Evolutionary conservation across 257 asterid species (phyloP).

Genomic region (Petunia secreta): DNA sequence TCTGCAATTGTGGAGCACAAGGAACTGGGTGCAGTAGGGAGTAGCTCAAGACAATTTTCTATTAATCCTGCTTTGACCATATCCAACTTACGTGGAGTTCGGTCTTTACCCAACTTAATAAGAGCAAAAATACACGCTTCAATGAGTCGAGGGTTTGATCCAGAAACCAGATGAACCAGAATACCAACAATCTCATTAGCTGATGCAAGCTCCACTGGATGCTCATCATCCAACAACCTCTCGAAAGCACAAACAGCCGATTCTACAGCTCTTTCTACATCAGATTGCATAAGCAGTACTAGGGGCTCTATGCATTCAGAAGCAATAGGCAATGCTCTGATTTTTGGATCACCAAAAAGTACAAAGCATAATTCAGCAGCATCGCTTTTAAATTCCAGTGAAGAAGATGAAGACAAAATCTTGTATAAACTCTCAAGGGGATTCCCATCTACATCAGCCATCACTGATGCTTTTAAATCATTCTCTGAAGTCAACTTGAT

Average conservation of each 20-base stretch:
- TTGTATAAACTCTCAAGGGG: conserved; percentile 61
- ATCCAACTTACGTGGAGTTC: conserved; percentile 88
- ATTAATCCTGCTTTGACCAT: conserved; percentile 84
- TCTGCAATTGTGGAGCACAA: conserved; percentile 76
- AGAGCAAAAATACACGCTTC: conserved; percentile 83
- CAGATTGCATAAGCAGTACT: conserved; percentile 67
- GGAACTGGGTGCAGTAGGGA: conserved; percentile 70
- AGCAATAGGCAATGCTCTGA: conserved; percentile 58
- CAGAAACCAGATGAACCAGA: conserved; percentile 70
- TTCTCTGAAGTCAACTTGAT: conserved; percentile 64
- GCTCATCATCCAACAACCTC: conserved; percentile 72
- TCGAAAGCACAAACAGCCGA: conserved; percentile 81
- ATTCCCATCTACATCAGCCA: conserved; percentile 68
- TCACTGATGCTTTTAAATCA: conserved; percentile 53
- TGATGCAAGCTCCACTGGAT: conserved; percentile 60
- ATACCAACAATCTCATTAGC: conserved; percentile 60
- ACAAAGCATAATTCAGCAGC: conserved; percentile 75
- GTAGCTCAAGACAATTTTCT: conserved; percentile 77
- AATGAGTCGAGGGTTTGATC: conserved; percentile 69
- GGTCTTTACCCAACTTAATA: conserved; percentile 81
- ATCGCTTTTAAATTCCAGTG: conserved; percentile 62
- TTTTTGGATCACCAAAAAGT: conserved; percentile 57
- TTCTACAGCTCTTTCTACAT: conserved; percentile 59
- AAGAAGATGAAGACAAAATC: conserved; percentile 58
- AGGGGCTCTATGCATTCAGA: conserved; percentile 69